phyloP scores from a whole-genome alignment of 2,329 filamentous ascomycete genomes.

The Xylariaceae sp. region DNA sequence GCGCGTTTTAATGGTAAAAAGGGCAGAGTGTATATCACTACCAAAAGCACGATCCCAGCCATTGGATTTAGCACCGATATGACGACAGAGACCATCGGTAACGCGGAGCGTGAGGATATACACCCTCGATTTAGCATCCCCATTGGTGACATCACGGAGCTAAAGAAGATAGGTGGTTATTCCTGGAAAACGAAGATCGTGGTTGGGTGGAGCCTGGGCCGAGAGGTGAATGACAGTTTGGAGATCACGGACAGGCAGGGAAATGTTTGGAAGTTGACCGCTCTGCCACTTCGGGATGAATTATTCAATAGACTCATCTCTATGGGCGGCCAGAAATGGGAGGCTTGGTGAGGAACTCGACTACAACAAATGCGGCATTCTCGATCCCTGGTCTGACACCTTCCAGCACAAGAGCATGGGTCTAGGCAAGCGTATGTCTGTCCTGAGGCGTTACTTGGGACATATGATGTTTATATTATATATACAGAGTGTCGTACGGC shows the following conservation, averaged over 20 bases:
- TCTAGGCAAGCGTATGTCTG: too few relatives aligned
- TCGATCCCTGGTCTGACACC: too few relatives aligned
- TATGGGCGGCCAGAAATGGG: slow-evolving; percentile 81
- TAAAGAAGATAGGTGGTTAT: slow-evolving; percentile 76
- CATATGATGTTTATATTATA: too few relatives aligned
- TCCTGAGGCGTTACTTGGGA: too few relatives aligned
- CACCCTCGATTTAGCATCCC: slow-evolving; percentile 67
- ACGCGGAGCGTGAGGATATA: slow-evolving; percentile 50
- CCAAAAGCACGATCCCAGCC: slow-evolving; percentile 62
- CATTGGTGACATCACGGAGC: slow-evolving; percentile 65
- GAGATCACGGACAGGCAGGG: slow-evolving; percentile 59
- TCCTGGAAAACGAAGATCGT: slow-evolving; percentile 83
- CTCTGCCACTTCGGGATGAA: slow-evolving; percentile 68
- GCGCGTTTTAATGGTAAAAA: slow-evolving; percentile 66
- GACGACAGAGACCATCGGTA: slow-evolving; percentile 55
- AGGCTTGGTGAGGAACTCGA: slow-evolving; percentile 56
- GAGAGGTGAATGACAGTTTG: slow-evolving; percentile 72
- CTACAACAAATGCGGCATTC: neutral
- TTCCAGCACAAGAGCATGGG: too few relatives aligned
- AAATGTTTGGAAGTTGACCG: slow-evolving; percentile 60
- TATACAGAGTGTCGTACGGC: too few relatives aligned
- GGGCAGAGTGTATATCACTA: slow-evolving; percentile 68
- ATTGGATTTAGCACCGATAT: slow-evolving; percentile 61
- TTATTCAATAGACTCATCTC: slow-evolving; percentile 75
- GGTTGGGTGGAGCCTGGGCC: slow-evolving; percentile 72